Conservation (phyloP, 179 eudicot genomes). For the Camellia oleifera region DNA sequence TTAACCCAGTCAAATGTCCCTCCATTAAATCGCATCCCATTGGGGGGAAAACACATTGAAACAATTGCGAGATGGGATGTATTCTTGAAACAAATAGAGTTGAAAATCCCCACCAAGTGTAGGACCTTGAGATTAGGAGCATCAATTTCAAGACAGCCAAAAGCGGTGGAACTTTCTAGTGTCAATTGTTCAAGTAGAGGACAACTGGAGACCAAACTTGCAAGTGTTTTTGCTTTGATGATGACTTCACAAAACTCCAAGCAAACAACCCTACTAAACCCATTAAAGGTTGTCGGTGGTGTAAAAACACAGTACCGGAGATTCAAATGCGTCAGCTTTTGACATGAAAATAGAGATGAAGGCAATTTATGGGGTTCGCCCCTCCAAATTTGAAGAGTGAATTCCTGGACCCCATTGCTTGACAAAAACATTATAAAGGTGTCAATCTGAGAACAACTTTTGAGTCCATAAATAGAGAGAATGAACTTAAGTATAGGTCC, state of each 20-base stretch:
- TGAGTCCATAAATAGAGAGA: constrained; percentile 27
- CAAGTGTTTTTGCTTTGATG: neutral
- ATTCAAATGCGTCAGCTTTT: constrained; percentile 33
- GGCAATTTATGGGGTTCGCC: constrained; percentile 24
- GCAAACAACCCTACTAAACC: constrained; percentile 23
- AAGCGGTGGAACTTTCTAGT: neutral
- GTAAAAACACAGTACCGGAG: constrained; percentile 31
- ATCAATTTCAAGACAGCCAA: constrained; percentile 1
- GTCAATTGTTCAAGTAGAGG: constrained; percentile 17
- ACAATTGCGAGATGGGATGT: constrained; percentile 11
- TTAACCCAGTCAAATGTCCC: neutral
- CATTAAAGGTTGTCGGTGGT: constrained; percentile 26
- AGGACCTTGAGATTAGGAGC: constrained; percentile 12
- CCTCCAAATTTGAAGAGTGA: constrained; percentile 35
- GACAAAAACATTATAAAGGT: constrained; percentile 28
- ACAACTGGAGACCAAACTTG: constrained; percentile 3
- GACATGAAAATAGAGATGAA: constrained; percentile 16
- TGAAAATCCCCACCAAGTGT: neutral
- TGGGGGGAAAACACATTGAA: neutral
- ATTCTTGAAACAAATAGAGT: constrained; percentile 5
- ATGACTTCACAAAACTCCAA: neutral
- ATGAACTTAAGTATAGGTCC: constrained; percentile 29
- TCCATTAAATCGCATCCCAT: neutral
- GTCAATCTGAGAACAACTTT: neutral
- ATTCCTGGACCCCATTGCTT: constrained; percentile 31